A percentile compares a stretch with the other conserved stretches of the same genome.
These are phyloP conservation scores for Dendryphion nanum DNA, from an alignment of 2,329 filamentous ascomycete genomes.

Conservation along the genomic window DNA sequence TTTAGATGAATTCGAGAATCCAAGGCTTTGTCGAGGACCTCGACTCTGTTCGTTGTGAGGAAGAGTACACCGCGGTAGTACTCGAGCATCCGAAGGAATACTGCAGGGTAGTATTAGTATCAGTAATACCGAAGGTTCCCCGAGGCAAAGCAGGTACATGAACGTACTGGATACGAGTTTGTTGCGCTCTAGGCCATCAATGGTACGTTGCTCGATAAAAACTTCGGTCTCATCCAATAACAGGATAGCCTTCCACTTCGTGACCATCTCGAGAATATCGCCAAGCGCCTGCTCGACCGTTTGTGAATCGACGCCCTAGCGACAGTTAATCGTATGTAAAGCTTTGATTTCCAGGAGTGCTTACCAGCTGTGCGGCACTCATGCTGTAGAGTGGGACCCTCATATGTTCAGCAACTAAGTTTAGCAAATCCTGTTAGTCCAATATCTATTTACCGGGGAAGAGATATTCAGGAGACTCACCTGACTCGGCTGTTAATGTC, in stretches of 20 bases:
- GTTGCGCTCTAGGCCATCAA: slow-evolving; percentile 13
- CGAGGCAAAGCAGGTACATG: neutral
- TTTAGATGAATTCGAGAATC: slow-evolving; percentile 40
- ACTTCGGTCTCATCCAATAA: slow-evolving; percentile 50
- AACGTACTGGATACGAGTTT: slow-evolving; percentile 15
- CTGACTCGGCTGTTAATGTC: slow-evolving; percentile 25
- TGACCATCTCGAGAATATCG: slow-evolving; percentile 42
- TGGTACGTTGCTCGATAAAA: slow-evolving; percentile 16
- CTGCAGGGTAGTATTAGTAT: slow-evolving; percentile 6
- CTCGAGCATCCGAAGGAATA: slow-evolving; percentile 38
- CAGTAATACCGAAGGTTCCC: neutral
- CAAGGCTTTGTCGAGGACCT: slow-evolving; percentile 42
- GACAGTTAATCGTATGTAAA: neutral
- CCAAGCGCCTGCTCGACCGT: slow-evolving; percentile 9
- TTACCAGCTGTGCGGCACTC: slow-evolving; percentile 17
- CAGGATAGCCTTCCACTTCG: slow-evolving; percentile 50
- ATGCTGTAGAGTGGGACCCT: slow-evolving; percentile 16
- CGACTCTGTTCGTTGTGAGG: slow-evolving; percentile 40
- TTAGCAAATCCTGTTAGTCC: slow-evolving; percentile 6
- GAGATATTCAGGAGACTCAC: slow-evolving; percentile 6
- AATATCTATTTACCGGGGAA: slow-evolving; percentile 2
- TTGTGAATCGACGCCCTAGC: neutral
- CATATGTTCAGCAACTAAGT: slow-evolving; percentile 20
- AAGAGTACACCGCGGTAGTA: slow-evolving; percentile 35
- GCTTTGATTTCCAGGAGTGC: neutral